phyloP scores from a whole-genome alignment of 2,329 filamentous ascomycete species.

The Mollisia scopiformis region DNA sequence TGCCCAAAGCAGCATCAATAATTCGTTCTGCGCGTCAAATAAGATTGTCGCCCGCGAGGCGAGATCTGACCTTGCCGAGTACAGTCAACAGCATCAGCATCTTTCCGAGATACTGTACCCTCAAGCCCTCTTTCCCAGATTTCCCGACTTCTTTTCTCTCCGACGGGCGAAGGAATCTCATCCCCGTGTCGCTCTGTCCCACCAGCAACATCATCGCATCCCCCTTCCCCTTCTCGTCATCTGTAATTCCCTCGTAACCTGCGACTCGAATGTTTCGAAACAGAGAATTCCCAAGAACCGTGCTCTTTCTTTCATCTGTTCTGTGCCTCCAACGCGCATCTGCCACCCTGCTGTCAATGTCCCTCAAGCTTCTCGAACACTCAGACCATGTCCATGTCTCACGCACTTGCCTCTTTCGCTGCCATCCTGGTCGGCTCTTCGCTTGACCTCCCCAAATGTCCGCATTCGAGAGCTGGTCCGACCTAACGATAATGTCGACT shows the following conservation, averaged over 20 bases:
- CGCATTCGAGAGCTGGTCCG: background rate
- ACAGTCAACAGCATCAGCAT: too few species aligned
- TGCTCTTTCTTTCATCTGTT: background rate
- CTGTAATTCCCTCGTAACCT: background rate
- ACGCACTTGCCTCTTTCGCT: background rate
- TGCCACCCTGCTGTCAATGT: background rate
- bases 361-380: background rate
- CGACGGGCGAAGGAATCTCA: background rate
- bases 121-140: too few species aligned
- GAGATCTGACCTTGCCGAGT: background rate
- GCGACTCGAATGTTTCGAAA: background rate
- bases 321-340: background rate
- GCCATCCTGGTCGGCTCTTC: background rate
- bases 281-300: background rate
- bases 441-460: background rate
- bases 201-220: background rate
- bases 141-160: background rate
- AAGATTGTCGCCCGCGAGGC: background rate
- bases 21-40: background rate
- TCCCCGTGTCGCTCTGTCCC: background rate
- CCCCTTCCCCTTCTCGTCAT: background rate
- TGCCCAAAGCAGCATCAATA: constrained; percentile 1
- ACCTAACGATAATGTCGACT: background rate
- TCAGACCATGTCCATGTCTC: constrained; percentile 2
- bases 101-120: background rate